Evolutionary conservation across 352 stramenopile genomes (phyloP), one percentile per base, ranked within the genome.

Genomic region (Globisporangium nagaii): DNA sequence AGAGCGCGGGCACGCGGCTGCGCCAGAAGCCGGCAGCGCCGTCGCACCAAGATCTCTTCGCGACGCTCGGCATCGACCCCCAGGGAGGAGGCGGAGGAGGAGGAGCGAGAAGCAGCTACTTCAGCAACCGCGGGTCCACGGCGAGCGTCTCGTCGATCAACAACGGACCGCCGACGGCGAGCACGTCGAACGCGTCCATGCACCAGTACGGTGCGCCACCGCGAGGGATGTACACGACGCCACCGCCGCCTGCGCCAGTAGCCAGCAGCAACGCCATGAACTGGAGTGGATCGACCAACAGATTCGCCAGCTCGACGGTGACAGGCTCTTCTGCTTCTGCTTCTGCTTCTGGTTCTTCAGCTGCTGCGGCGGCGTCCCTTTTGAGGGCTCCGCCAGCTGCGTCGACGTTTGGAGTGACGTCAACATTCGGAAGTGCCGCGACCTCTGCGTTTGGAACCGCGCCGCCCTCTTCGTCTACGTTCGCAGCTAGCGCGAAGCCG

Each of bases 1-100:
- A 74, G 19, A 86, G 76, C 42, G 79, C 75, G n/a, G 67, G 51
- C 47, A 86, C 75, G 39, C 75, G 63, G 15, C 52, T 92, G 60
- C 72, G 79, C 11, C 79, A 84, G 53, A 88, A 87, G 49, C 71
- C 75, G 0, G 35, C 57, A 43, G 42, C 53, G 34, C 62, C 61
- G n/a, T 54, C 59, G 30, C 60, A 68, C 27, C 62, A 75, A 51
- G 65, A 85, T 67, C 76, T 85, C 49, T 84, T 86, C 50, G 71
- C 73, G 22, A 73, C 71, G 46, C 62, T 86, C 43, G 72, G 71
- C 12, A 53, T 84, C 31, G 74, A 80, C 41, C 37, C 56, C 19
- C 56, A 53, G 41, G 61, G 56, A 51, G 65, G 51, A 79, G 65
- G 48, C 19, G 54, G 49, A 40, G 61, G 56, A 51, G 65, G 51